Conservation (phyloP, 805 yeast species). For the Candida cerambycidarum region DNA sequence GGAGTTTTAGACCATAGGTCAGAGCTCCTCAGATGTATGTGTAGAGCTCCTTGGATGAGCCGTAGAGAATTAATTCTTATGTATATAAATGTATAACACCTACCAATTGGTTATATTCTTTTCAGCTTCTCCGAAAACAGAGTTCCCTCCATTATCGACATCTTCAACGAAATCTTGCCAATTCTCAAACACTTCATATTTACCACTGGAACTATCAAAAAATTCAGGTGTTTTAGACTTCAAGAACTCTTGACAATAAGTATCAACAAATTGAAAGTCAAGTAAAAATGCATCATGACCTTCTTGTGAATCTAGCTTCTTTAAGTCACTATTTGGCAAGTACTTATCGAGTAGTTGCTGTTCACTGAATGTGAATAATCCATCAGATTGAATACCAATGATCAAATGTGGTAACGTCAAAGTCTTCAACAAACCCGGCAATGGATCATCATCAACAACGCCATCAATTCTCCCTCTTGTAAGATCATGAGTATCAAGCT, state of each 20-base stretch:
- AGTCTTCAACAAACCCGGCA: conserved; percentile 54
- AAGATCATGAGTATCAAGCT: conserved; percentile 92
- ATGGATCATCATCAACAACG: conserved; percentile 29
- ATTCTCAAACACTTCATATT: conserved; percentile 45
- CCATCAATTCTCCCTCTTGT: conserved; percentile 67
- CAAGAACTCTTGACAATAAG: conserved; percentile 67
- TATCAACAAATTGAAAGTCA: conserved; percentile 82
- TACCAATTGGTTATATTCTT: conserved; percentile 89
- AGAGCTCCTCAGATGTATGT: too few species aligned
- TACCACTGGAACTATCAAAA: conserved; percentile 38
- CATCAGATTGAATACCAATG: conserved; percentile 90
- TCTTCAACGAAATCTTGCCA: conserved; percentile 39
- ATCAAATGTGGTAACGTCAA: conserved; percentile 76
- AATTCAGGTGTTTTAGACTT: conserved; percentile 55
- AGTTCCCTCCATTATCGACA: conserved; percentile 49
- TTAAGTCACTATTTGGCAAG: conserved; percentile 67
- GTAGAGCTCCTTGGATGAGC: too few species aligned
- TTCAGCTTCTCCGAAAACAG: conserved; percentile 91
- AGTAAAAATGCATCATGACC: conserved; percentile 96
- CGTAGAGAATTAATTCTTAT: too few species aligned
- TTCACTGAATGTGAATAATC: conserved; percentile 87
- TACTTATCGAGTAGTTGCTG: conserved; percentile 79
- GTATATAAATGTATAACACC: conserved; percentile 1
- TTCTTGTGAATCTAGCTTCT: conserved; percentile 83
- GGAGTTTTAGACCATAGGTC: too few species aligned